These are phyloP conservation scores for Globisporangium viniferum DNA, from an alignment of 352 stramenopile genomes.

Conservation along the genomic window DNA sequence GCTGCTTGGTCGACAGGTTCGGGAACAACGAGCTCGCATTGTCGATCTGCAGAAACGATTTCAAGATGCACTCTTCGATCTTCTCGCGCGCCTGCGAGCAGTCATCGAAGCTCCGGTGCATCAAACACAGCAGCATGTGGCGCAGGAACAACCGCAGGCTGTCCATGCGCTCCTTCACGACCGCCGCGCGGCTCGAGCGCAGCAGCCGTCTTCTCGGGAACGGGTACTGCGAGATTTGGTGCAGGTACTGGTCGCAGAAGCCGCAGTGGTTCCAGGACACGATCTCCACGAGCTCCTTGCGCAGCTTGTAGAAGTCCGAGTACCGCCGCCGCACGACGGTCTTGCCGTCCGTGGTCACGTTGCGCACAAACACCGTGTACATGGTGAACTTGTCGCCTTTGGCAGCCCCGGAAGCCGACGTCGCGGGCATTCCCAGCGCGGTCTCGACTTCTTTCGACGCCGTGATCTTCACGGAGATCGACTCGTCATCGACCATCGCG, in stretches of 20 bases:
- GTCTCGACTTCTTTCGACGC: constrained; percentile 53
- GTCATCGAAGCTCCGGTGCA: constrained; percentile 64
- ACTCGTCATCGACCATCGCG: constrained; percentile 59
- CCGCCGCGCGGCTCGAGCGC: constrained; percentile 57
- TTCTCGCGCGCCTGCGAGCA: constrained; percentile 62
- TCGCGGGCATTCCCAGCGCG: not conserved
- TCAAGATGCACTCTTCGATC: constrained; percentile 70
- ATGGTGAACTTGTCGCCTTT: constrained; percentile 76
- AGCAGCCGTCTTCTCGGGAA: constrained; percentile 75
- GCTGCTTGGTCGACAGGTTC: constrained; percentile 46
- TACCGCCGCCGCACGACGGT: constrained; percentile 78
- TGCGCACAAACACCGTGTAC: constrained; percentile 84
- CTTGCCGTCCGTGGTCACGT: constrained; percentile 65
- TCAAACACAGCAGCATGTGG: constrained; percentile 71
- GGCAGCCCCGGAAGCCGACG: constrained; percentile 5
- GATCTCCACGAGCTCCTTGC: constrained; percentile 80
- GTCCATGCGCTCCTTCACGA: constrained; percentile 87
- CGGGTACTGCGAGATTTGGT: constrained; percentile 72
- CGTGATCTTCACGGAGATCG: constrained; percentile 63
- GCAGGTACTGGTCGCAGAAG: constrained; percentile 57
- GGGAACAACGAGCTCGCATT: constrained; percentile 50
- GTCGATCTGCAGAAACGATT: constrained; percentile 77
- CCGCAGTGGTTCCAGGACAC: constrained; percentile 76
- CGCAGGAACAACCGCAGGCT: constrained; percentile 72
- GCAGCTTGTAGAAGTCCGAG: constrained; percentile 83